A percentile compares a stretch with the other conserved stretches of the same genome.
These are phyloP conservation scores for Globomyces sp. DNA, from an alignment of 371 early-diverging fungal species.

Conservation along the genomic window DNA sequence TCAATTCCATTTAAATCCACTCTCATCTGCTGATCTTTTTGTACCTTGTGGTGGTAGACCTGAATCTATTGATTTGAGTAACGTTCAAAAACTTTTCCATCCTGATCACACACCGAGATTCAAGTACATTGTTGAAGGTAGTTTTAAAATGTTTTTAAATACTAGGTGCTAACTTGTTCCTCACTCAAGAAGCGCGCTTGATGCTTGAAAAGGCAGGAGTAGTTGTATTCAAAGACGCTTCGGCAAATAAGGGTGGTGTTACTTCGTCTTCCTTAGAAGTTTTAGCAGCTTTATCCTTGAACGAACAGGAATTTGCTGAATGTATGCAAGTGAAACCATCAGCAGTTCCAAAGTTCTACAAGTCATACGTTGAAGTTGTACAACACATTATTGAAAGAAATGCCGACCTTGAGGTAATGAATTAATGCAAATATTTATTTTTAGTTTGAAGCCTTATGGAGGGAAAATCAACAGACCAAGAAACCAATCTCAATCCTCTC, in stretches of 20 bases:
- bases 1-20: constrained; percentile 87
- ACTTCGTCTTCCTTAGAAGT: constrained; percentile 93
- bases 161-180: constrained; percentile 91
- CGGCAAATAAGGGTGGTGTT: constrained; percentile 98
- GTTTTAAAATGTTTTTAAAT: too few species aligned
- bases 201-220: constrained; percentile 91
- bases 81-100: constrained; percentile 75
- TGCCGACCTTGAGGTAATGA: constrained; percentile 58
- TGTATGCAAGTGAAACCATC: constrained; percentile 82
- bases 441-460: constrained; percentile 96
- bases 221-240: constrained; percentile 96
- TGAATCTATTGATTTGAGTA: constrained; percentile 93
- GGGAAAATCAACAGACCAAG: constrained; percentile 70
- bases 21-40: constrained; percentile 83
- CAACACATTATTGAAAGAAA: constrained; percentile 91
- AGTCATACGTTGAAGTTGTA: constrained; percentile 87
- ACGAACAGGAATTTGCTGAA: constrained; percentile 83
- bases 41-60: constrained; percentile 99
- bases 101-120: constrained; percentile 81
- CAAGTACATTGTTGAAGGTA: constrained; percentile 95
- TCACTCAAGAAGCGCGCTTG: constrained; percentile 96
- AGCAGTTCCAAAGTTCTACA: constrained; percentile 68
- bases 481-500: constrained; percentile 81
- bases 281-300: constrained; percentile 92
- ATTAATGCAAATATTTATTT: too few species aligned